Evolutionary conservation across 768 basidiomycete genomes (phyloP).

Genomic region (Suillus alpinus): DNA sequence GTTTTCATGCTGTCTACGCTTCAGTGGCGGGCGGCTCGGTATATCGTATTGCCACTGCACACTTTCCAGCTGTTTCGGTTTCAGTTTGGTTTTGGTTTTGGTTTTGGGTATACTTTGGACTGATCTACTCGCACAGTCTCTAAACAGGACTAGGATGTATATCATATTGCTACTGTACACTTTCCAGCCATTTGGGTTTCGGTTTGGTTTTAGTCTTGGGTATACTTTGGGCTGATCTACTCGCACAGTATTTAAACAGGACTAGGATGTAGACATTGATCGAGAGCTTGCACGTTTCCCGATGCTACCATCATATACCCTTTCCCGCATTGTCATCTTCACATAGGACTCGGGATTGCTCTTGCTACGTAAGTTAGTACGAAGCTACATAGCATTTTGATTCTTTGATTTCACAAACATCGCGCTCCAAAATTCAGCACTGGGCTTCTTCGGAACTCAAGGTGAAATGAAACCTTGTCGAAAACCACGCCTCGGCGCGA

Average conservation of each 20-base stretch:
- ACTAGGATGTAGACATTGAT: too few species aligned
- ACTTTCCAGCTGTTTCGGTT: too few species aligned
- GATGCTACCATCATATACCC: background rate
- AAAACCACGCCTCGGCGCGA: background rate
- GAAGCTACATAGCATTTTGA: background rate
- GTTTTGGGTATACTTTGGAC: too few species aligned
- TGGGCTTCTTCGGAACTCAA: background rate
- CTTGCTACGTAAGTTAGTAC: background rate
- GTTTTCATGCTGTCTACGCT: too few species aligned
- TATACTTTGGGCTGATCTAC: conserved; percentile 2
- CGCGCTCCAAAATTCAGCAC: background rate
- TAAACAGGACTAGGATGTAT: too few species aligned
- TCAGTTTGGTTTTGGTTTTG: too few species aligned
- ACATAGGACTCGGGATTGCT: background rate
- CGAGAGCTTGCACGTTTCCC: background rate
- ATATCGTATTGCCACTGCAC: too few species aligned
- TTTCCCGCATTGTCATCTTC: background rate
- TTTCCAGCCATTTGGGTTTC: too few species aligned
- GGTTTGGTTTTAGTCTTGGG: too few species aligned
- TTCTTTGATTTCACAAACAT: background rate
- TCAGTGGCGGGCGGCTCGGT: too few species aligned
- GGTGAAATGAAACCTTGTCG: background rate
- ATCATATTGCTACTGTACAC: too few species aligned
- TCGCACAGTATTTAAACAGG: background rate
- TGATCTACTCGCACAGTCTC: background rate